Percentiles rank a stretch among this genome's conserved stretches.
These are phyloP conservation scores for Orychophragmus violaceus DNA, from an alignment of 345 rosid species.

Conservation along the genomic window DNA sequence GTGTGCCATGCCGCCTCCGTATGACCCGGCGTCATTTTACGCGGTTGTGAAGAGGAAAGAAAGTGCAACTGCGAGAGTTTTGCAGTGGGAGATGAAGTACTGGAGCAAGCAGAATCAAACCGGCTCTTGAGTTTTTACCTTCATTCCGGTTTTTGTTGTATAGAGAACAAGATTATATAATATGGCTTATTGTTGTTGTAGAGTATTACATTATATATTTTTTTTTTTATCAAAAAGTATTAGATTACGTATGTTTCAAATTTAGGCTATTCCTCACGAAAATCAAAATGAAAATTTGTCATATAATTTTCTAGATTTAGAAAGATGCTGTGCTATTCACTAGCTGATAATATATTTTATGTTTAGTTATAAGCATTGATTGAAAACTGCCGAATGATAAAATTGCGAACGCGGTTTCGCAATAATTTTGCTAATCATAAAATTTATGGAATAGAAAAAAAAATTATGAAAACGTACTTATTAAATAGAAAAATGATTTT, in stretches of 20 bases:
- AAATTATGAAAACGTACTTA: no score
- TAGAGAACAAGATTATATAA: not conserved
- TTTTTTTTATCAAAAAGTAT: no score
- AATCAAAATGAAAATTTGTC: not conserved
- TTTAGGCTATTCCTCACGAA: no score
- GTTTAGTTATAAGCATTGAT: no score
- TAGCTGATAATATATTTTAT: not conserved
- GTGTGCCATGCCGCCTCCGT: conserved; percentile 56
- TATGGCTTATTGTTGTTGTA: not conserved
- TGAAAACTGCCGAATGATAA: no score
- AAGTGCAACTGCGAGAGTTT: conserved; percentile 8
- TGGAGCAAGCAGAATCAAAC: conserved; percentile 39
- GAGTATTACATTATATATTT: not conserved
- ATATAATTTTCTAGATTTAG: not conserved
- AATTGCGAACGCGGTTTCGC: no score
- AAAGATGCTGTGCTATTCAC: not conserved
- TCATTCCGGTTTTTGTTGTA: not conserved
- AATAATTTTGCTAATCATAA: no score
- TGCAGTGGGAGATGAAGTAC: conserved; percentile 42
- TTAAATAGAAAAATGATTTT: no score
- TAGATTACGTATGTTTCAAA: no score
- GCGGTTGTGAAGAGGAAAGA: conserved; percentile 30
- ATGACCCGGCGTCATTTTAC: conserved; percentile 44
- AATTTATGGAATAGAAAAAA: no score
- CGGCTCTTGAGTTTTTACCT: conserved; percentile 2